These are phyloP conservation scores for Scedosporium aurantiacum DNA, from an alignment of 2,329 filamentous ascomycete species.

Conservation along the genomic window DNA sequence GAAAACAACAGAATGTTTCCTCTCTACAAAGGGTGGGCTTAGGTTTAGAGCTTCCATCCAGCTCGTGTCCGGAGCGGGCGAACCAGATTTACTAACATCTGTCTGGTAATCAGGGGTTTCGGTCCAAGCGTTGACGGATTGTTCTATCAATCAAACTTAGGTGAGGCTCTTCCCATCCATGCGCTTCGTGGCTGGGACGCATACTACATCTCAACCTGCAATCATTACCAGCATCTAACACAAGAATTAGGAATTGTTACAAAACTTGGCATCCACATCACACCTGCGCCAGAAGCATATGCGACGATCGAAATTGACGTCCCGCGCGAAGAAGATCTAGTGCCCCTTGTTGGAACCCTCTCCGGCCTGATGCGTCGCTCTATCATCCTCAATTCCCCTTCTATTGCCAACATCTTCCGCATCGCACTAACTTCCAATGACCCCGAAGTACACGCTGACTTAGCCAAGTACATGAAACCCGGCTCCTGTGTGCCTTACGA, in stretches of 20 bases:
- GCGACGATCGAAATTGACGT: neutral
- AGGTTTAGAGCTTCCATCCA: neutral
- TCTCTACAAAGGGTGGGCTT: conserved; percentile 3
- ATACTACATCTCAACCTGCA: neutral
- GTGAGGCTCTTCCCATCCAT: neutral
- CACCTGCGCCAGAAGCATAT: neutral
- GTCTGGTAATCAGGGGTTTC: neutral
- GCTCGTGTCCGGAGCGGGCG: neutral
- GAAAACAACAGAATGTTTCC: conserved; percentile 12
- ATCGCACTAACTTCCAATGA: conserved; percentile 1
- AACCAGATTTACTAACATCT: neutral
- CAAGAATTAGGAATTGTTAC: neutral
- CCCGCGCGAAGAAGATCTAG: conserved; percentile 12
- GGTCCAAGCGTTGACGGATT: conserved; percentile 13
- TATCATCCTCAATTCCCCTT: conserved; percentile 28
- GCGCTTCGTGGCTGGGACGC: too few relatives aligned
- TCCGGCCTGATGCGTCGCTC: conserved; percentile 10
- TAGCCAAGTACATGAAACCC: conserved; percentile 4
- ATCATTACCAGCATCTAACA: neutral
- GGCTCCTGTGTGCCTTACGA: neutral
- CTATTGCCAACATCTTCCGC: conserved; percentile 21
- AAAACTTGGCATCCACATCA: conserved; percentile 3
- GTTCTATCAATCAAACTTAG: conserved; percentile 10
- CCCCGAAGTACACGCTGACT: conserved; percentile 2
- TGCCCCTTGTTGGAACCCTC: conserved; percentile 17